Evolutionary conservation across 2,329 filamentous ascomycete species (phyloP), one percentile per base, ranked within the genome.

Genomic region (Colletotrichum limetticola): DNA sequence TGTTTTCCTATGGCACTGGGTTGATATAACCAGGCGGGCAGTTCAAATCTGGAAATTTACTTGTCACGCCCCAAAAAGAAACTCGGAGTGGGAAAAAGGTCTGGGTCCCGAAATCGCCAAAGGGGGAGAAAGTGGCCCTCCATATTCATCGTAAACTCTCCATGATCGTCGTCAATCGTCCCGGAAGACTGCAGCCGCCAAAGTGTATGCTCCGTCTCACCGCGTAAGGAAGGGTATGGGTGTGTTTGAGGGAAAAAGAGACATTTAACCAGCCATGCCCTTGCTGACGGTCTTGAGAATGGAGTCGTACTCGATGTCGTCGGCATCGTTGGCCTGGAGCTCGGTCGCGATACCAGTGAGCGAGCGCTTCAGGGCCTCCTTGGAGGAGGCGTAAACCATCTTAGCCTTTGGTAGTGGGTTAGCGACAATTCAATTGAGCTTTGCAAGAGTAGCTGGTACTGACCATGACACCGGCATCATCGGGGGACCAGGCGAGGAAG

Each of bases 361-460:
- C 63, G 93, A 85, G 83, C 92, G 92, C 90, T 95, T 96, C 78
- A 97, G 89, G 73, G 93, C 92, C 79, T 95, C 93, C 88, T 96
- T 97, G 84, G 94, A 97, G 65, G 94, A 94, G 79, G 94, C 93
- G 88, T 96, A 97, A 84, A 95, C 89, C 94, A 97, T 97, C 89
- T 95, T 95, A 85, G 92, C 89, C 94, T 42, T 16, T 95, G 77
- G 42, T n/a, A 22, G 35, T 24, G 59, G 76, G 35, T 74, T 60
- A 73, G 59, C 58, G 37, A 35, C 61, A 56, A 28, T 28, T 37
- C 26, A 61, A 61, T 42, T 59, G 30, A 68, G 53, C 6, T 37
- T 7, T 19, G 19, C 42, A 19, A 16, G n/a, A 3, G n/a, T 63
- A 22, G 28, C 42, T 53, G 53, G 22, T 37, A 86, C 90, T 83